Conservation (phyloP, 75 land plant genomes). For the Isoetes taiwanensis region DNA sequence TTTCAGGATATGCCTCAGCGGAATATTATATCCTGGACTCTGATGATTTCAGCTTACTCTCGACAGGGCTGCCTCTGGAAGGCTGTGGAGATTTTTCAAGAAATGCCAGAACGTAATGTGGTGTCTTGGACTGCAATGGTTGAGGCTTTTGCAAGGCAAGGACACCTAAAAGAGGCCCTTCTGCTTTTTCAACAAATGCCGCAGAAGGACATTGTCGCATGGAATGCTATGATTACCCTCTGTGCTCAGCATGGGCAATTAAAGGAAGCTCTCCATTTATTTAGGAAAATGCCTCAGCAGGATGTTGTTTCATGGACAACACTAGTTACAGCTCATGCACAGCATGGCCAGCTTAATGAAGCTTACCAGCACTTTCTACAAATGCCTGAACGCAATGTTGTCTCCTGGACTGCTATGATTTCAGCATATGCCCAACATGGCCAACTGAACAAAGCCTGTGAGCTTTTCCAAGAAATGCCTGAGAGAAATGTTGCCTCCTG, state of each 20-base stretch:
- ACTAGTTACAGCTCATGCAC: constrained; percentile 5
- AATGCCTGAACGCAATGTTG: constrained; percentile 7
- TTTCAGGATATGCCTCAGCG: constrained; percentile 29
- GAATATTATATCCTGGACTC: not conserved
- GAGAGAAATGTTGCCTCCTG: constrained; percentile 29
- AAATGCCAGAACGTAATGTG: not conserved
- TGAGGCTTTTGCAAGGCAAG: not conserved
- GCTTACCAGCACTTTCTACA: constrained; percentile 2
- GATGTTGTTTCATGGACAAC: constrained; percentile 11
- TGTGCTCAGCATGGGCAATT: constrained; percentile 6
- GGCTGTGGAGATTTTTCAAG: not conserved
- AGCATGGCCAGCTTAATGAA: constrained; percentile 5
- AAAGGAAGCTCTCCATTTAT: not conserved
- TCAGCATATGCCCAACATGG: constrained; percentile 25
- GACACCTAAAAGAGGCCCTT: not conserved
- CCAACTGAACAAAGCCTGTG: constrained; percentile 5
- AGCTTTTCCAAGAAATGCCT: constrained; percentile 18
- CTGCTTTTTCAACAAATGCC: constrained; percentile 10
- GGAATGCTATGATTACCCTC: constrained; percentile 10
- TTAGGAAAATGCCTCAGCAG: constrained; percentile 7
- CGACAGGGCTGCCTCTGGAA: too few species aligned
- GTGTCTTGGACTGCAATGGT: constrained; percentile 10
- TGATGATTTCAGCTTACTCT: not conserved
- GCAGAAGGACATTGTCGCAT: not conserved
- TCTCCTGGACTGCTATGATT: constrained; percentile 15